Percentiles rank a stretch among this genome's conserved stretches.
phyloP scores from a whole-genome alignment of 768 basidiomycete genomes.

The Scleroderma citrinum region DNA sequence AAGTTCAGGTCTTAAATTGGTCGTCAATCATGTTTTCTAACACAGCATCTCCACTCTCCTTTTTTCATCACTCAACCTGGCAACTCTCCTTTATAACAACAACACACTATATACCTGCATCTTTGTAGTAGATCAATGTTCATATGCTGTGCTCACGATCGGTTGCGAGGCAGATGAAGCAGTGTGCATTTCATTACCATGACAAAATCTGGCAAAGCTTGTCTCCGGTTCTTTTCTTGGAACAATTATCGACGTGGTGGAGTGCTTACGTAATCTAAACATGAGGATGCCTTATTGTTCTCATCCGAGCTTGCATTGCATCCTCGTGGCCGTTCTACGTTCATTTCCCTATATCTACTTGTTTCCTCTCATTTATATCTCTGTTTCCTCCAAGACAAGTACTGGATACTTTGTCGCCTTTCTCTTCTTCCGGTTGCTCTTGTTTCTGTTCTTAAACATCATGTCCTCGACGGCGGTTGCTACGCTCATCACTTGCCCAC shows the following conservation, averaged over 20 bases:
- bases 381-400: conserved; percentile 1
- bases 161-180: background rate
- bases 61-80: background rate
- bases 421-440: background rate
- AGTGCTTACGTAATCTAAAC: background rate
- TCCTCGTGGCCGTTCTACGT: conserved; percentile 16
- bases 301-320: background rate
- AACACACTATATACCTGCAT: background rate
- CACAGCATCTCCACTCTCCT: background rate
- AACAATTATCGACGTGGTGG: background rate
- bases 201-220: conserved; percentile 28
- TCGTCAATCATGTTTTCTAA: no score
- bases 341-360: conserved; percentile 56
- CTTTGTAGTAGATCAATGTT: background rate
- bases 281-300: conserved; percentile 16
- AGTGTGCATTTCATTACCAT: background rate
- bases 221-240: conserved; percentile 52
- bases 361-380: conserved; percentile 3
- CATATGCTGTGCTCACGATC: background rate
- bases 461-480: conserved; percentile 20
- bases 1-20: no score
- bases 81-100: background rate
- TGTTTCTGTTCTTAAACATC: background rate
- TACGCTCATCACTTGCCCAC: conserved; percentile 16
- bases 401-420: conserved; percentile 11